Base-by-base conservation (phyloP, 768 basidiomycete species). In the Leccinum rimulosum region DNA sequence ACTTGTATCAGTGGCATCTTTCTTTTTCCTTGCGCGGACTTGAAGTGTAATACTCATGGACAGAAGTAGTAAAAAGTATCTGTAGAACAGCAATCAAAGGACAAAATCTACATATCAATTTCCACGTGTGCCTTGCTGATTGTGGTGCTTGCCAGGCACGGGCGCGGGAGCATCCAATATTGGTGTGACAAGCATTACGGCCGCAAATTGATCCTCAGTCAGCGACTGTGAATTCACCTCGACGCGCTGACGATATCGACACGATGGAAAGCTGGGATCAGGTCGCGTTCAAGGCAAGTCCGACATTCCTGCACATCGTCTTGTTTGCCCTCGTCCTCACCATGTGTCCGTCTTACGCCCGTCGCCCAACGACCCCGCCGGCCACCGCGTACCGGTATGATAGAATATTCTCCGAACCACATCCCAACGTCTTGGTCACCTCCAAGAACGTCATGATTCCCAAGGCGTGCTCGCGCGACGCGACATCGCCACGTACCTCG, bases 371-470 rank as follows among this genome's bases (percentile, higher is more conserved):
- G 49, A 49, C 17, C 38, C 38, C 17, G 38, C 17, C 38, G 17
- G 38, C 38, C 38, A 40, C 17, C 17, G 38, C 3, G 1, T 17
- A n/a, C 15, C 38, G 38, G 4, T 17, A 40, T 40, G 38, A 31
- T 62, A 91, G 89, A 74, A 79, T 19, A 84, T 88, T 59, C 77
- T 91, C 50, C 80, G 85, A 59, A 76, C 82, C 27, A 81, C 88
- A 8, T 82, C 82, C 50, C 85, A 88, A 62, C 79, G 80, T 53
- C 77, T 92, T 30, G 85, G 85, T 19, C 88, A 91, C 64, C 69
- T 89, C 17, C 87, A 89, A 67, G 84, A 85, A 61, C 84, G 82
- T 70, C 82, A 86, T 59, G 87, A 90, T 62, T 82, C 87, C 6
- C 79, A 85, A 66, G 80, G 79, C 2, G 80, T 79, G 36, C 83